phyloP scores from a whole-genome alignment of 768 basidiomycete species.

The Lactarius indigo region DNA sequence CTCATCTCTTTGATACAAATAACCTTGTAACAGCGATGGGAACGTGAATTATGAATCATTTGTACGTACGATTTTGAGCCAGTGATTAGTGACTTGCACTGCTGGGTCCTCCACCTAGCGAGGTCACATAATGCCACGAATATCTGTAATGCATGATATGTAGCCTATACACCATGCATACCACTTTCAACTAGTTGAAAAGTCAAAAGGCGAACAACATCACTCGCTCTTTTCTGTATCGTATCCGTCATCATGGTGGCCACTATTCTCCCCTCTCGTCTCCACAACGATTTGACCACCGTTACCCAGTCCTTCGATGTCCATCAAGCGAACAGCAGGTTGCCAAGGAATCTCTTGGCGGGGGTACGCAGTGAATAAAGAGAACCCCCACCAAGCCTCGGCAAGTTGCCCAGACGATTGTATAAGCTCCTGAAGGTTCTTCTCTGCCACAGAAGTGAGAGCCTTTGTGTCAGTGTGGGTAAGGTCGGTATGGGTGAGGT shows the following conservation, averaged over 20 bases:
- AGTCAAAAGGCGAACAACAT: not conserved
- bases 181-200: not conserved
- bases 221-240: constrained; percentile 26
- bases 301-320: constrained; percentile 25
- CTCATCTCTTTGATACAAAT: constrained; percentile 10
- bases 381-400: constrained; percentile 71
- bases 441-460: constrained; percentile 32
- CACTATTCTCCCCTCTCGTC: constrained; percentile 4
- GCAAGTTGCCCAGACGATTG: constrained; percentile 25
- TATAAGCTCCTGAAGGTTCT: constrained; percentile 38
- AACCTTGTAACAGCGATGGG: constrained; percentile 62
- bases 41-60: constrained; percentile 98
- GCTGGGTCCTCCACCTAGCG: not conserved
- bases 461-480: constrained; percentile 43
- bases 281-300: constrained; percentile 35
- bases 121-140: constrained; percentile 4
- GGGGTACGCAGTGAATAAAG: constrained; percentile 66
- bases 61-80: constrained; percentile 89
- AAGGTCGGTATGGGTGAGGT: constrained; percentile 46
- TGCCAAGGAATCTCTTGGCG: constrained; percentile 55
- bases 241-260: constrained; percentile 22
- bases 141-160: constrained; percentile 4
- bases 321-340: constrained; percentile 23
- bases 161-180: not conserved
- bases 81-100: constrained; percentile 49